Base-by-base conservation (phyloP, 2,329 filamentous ascomycete genomes). In the Stagonosporopsis tanaceti region DNA sequence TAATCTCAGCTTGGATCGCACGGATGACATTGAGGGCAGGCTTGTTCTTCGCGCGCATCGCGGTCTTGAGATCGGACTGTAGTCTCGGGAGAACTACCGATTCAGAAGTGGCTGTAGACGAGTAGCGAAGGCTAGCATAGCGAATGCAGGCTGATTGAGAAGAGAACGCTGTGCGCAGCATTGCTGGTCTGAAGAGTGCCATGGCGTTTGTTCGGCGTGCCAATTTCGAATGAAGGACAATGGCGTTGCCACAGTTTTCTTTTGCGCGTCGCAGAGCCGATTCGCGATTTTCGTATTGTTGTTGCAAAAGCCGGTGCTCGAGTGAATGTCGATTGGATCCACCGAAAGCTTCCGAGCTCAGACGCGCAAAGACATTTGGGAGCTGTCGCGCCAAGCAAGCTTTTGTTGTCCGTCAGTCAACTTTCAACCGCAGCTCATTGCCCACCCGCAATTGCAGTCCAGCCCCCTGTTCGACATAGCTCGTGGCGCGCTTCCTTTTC, bases 1-100 rank as follows among this genome's bases (percentile, higher is more conserved):
- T 87, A 60, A 89, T 87, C 61, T 89, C 85, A 30, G 89, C 82
- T 62, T 93, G 83, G 60, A 93, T 79, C 38, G 82, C 76, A 64
- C 91, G 89, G 46, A 94, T 82, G 35, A 91, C 89, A 37, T 84
- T 79, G 25, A 93, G 85, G 2, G 89, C 86, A 25, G 85, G 79
- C 25, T 77, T 80, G 68, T 82, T 79, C 67, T 81, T 82, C n/a
- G 76, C 66, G 57, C 77, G 77, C 75, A 83, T 79, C 30, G 81
- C 79, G 5, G 66, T 76, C 61, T 82, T 82, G 39, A 83, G 76
- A 58, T 82, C 80, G 14, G 68, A 62, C 30, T 80, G 74, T 47
- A 83, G 70, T 57, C 79, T 79, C 30, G 77, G 71, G 12, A 82
- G 77, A 27, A 82, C 67, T 15, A 55, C 48, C 22, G 62, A 52